Percentiles rank a stretch among this genome's conserved stretches.
Conservation (phyloP, 495 filamentous ascomycete species). For the Geoglossum glabrum region DNA sequence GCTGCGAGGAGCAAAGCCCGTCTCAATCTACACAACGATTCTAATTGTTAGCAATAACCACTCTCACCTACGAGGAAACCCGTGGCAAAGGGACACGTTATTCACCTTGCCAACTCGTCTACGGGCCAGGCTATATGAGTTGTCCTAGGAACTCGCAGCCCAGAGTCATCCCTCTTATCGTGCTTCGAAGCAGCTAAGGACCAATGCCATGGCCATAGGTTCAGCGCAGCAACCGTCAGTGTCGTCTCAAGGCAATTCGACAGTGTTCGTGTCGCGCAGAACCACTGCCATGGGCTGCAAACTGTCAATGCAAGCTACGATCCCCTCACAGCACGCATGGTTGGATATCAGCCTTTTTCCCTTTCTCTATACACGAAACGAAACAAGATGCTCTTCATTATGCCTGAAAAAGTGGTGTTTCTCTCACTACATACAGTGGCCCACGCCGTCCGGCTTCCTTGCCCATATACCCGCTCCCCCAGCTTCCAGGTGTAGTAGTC, state of each 20-base stretch:
- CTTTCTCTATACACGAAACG: not conserved
- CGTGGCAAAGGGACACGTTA: not conserved
- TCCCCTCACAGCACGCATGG: slow-evolving; percentile 2
- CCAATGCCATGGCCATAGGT: slow-evolving; percentile 74
- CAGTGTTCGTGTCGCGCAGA: slow-evolving; percentile 78
- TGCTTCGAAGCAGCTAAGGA: slow-evolving; percentile 12
- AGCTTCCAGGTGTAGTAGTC: slow-evolving; percentile 87
- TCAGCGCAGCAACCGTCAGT: slow-evolving; percentile 59
- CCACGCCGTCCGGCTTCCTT: slow-evolving; percentile 33
- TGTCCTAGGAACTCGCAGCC: not conserved
- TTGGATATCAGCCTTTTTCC: not conserved
- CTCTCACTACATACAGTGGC: slow-evolving; percentile 37
- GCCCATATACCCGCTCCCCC: slow-evolving; percentile 51
- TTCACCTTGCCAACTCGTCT: slow-evolving; percentile 12
- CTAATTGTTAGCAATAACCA: not conserved
- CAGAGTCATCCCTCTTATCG: slow-evolving; percentile 7
- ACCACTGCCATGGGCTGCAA: slow-evolving; percentile 90
- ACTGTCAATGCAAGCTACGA: slow-evolving; percentile 45
- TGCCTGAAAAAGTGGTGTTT: not conserved
- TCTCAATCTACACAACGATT: slow-evolving; percentile 29
- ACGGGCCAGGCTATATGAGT: not conserved
- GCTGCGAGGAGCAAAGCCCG: slow-evolving; percentile 56
- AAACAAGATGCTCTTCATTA: slow-evolving; percentile 2
- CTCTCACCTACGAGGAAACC: not conserved
- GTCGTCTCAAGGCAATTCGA: slow-evolving; percentile 88